Evolutionary conservation across 345 rosid species (phyloP).

Genomic region (Eucalyptus polyanthemos): DNA sequence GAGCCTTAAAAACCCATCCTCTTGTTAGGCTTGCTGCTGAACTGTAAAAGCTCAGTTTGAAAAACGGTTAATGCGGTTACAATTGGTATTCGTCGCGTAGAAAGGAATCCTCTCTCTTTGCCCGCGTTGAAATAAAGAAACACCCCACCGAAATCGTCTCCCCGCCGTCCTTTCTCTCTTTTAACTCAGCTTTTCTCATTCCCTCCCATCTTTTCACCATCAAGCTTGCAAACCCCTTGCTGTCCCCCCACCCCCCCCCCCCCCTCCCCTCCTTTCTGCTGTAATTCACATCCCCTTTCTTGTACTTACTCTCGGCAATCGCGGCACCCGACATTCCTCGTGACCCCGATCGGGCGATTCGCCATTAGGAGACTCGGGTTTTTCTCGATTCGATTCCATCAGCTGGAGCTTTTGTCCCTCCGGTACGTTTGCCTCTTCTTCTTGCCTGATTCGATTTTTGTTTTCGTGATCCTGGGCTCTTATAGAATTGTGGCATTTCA

Average conservation of each 20-base stretch:
- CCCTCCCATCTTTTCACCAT: background rate
- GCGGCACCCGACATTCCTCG: background rate
- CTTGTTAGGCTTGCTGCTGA: background rate
- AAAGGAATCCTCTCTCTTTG: background rate
- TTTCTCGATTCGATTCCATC: background rate
- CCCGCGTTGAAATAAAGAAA: background rate
- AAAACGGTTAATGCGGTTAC: background rate
- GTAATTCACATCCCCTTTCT: background rate
- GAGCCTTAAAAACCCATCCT: background rate
- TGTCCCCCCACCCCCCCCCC: background rate
- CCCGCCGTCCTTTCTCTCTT: background rate
- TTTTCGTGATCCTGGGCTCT: background rate
- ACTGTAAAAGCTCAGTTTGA: background rate
- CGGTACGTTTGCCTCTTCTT: background rate
- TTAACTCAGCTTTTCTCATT: background rate
- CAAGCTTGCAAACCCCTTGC: background rate
- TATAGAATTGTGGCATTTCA: background rate
- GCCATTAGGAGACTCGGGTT: background rate
- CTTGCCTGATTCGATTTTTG: background rate
- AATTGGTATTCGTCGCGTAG: background rate
- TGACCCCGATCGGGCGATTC: background rate
- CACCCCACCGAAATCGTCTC: slow-evolving; percentile 4
- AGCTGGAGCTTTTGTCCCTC: background rate
- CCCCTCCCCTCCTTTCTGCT: background rate
- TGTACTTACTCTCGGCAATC: background rate